Percentiles rank a stretch among this genome's conserved stretches.
Evolutionary conservation across 2,329 filamentous ascomycete genomes (phyloP).

Genomic region (Trichothecium sympodiale): DNA sequence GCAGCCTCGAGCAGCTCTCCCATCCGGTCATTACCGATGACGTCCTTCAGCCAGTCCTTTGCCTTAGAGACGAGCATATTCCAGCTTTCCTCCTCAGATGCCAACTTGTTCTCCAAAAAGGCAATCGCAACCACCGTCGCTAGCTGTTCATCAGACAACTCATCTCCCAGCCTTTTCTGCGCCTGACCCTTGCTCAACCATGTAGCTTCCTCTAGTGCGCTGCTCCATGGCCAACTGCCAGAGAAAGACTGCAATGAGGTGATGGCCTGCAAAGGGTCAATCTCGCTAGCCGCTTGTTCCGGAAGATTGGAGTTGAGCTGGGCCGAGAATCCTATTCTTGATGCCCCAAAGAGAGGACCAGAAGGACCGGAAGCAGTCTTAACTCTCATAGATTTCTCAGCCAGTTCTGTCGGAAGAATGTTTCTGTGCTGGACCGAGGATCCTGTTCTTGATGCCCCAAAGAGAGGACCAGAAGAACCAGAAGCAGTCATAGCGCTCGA

Average conservation of each 20-base stretch:
- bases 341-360: too few species aligned
- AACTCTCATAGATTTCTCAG: too few species aligned
- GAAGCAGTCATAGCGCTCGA: too few species aligned
- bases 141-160: conserved; percentile 8
- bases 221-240: conserved; percentile 19
- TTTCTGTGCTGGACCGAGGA: not conserved
- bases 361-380: too few species aligned
- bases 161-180: conserved; percentile 3
- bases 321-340: too few species aligned
- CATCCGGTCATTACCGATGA: conserved; percentile 9
- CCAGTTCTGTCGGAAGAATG: too few species aligned
- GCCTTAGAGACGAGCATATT: conserved; percentile 54
- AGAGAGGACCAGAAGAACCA: too few species aligned
- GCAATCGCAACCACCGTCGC: conserved; percentile 18
- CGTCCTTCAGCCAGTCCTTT: conserved; percentile 31
- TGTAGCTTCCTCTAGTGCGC: conserved; percentile 15
- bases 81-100: conserved; percentile 42
- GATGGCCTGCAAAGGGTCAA: conserved; percentile 19
- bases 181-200: conserved; percentile 8
- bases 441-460: too few species aligned
- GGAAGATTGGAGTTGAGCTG: too few species aligned
- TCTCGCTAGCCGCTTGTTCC: too few species aligned
- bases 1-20: conserved; percentile 6
- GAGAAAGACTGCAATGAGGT: conserved; percentile 38
- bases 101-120: conserved; percentile 32